Conservation (phyloP, 495 filamentous ascomycete species). For the Penicillium soppii region DNA sequence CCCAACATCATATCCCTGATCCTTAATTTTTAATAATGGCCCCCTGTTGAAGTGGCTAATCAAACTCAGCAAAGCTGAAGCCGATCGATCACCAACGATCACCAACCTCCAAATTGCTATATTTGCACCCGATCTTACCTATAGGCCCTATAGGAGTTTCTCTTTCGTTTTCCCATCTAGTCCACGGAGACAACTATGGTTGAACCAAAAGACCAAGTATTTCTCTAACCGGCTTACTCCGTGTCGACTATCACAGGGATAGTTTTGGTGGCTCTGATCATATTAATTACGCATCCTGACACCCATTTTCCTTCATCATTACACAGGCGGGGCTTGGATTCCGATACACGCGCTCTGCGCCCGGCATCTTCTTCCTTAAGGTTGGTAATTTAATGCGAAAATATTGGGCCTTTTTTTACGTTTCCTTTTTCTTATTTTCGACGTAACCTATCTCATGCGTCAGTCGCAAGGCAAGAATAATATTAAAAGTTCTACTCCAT, state of each 20-base stretch:
- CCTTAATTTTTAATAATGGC: neutral
- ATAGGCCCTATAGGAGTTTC: too few relatives aligned
- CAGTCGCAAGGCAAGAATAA: neutral
- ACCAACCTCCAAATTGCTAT: neutral
- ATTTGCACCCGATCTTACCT: neutral
- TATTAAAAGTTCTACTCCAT: neutral
- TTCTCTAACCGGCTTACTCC: neutral
- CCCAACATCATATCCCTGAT: neutral
- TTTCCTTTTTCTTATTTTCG: neutral
- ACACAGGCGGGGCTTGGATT: conserved; percentile 21
- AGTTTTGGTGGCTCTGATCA: conserved; percentile 1
- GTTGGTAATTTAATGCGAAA: neutral
- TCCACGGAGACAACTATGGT: too few relatives aligned
- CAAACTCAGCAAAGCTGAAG: conserved; percentile 18
- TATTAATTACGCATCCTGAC: conserved; percentile 7
- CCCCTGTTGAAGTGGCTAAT: neutral
- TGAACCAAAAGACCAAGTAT: neutral
- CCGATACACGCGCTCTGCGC: conserved; percentile 6
- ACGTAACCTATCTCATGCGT: conserved; percentile 22
- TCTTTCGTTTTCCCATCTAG: too few relatives aligned
- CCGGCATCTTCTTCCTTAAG: conserved; percentile 14
- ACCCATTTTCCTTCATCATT: conserved; percentile 14
- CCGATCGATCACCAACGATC: conserved; percentile 5
- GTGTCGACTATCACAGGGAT: conserved; percentile 4
- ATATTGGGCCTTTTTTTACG: neutral